A percentile compares a stretch with the other conserved stretches of the same genome.
These are phyloP conservation scores for Colletotrichum gigasporum DNA, from an alignment of 2,329 filamentous ascomycete species.

Conservation along the genomic window DNA sequence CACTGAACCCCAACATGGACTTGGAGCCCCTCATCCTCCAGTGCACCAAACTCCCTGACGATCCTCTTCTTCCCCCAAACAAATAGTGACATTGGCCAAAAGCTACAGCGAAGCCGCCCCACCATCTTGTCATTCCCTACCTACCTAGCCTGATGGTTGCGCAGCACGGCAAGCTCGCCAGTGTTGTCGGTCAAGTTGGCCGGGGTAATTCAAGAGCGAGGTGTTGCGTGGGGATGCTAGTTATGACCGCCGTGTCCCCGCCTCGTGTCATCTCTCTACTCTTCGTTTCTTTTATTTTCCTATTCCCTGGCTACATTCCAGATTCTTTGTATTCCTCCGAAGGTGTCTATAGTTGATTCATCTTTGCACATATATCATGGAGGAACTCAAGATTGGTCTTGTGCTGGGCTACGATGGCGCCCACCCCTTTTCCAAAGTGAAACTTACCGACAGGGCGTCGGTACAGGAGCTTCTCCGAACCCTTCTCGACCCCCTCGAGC, in stretches of 20 bases:
- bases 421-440: conserved; percentile 66
- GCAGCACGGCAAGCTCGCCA: not conserved
- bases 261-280: not conserved
- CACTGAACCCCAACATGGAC: conserved; percentile 13
- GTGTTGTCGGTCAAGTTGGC: not conserved
- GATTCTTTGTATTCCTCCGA: not conserved
- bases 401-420: conserved; percentile 60
- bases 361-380: conserved; percentile 1
- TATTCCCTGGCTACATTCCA: not conserved
- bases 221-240: conserved; percentile 5
- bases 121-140: conserved; percentile 1
- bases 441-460: conserved; percentile 59
- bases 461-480: conserved; percentile 70
- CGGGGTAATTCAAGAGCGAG: conserved; percentile 28
- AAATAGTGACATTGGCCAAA: not conserved
- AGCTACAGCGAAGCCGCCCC: conserved; percentile 4
- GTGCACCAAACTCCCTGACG: conserved; percentile 2
- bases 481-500: conserved; percentile 75
- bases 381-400: conserved; percentile 30
- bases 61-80: not conserved
- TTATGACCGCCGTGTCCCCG: not conserved
- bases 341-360: not conserved
- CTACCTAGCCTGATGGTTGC: not conserved
- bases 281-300: not conserved
- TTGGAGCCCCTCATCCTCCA: not conserved